These are phyloP conservation scores for Dactylonectria estremocensis DNA, from an alignment of 2,329 filamentous ascomycete genomes.

Conservation along the genomic window DNA sequence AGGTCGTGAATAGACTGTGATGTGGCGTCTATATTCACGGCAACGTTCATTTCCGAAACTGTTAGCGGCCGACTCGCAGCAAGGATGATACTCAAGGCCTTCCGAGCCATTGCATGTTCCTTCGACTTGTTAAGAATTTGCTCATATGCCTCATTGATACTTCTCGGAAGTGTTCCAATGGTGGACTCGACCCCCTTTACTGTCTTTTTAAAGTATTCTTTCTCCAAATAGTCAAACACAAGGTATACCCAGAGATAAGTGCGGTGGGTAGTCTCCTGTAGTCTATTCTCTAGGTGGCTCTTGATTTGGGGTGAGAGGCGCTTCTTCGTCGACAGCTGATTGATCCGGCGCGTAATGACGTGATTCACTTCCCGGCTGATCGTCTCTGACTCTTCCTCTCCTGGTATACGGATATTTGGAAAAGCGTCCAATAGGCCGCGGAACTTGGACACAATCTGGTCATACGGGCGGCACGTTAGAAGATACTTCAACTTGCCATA, in stretches of 20 bases:
- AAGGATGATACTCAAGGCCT: slow-evolving; percentile 13
- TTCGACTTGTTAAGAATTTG: slow-evolving; percentile 44
- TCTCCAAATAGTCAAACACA: slow-evolving; percentile 51
- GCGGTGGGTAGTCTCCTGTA: slow-evolving; percentile 40
- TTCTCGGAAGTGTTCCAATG: slow-evolving; percentile 46
- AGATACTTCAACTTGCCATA: slow-evolving; percentile 47
- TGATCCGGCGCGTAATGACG: slow-evolving; percentile 51
- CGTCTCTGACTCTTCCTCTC: slow-evolving; percentile 53
- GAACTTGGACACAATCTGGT: slow-evolving; percentile 48
- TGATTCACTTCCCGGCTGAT: slow-evolving; percentile 55
- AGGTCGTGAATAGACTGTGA: slow-evolving; percentile 20
- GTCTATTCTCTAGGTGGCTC: slow-evolving; percentile 34
- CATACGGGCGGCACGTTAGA: slow-evolving; percentile 44
- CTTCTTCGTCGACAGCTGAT: slow-evolving; percentile 32
- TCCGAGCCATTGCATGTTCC: slow-evolving; percentile 29
- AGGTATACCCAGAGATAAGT: slow-evolving; percentile 59
- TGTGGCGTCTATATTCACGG: slow-evolving; percentile 38
- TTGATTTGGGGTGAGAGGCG: slow-evolving; percentile 32
- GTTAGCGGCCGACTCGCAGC: slow-evolving; percentile 47
- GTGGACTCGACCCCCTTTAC: slow-evolving; percentile 33
- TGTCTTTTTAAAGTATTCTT: slow-evolving; percentile 41
- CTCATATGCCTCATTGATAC: slow-evolving; percentile 51
- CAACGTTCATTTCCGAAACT: slow-evolving; percentile 48
- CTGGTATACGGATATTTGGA: slow-evolving; percentile 53
- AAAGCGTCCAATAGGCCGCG: slow-evolving; percentile 35